Evolutionary conservation across 1,139 yeast genomes (phyloP), one percentile per base, ranked within the genome.

Genomic region (Geotrichum macrosporum): DNA sequence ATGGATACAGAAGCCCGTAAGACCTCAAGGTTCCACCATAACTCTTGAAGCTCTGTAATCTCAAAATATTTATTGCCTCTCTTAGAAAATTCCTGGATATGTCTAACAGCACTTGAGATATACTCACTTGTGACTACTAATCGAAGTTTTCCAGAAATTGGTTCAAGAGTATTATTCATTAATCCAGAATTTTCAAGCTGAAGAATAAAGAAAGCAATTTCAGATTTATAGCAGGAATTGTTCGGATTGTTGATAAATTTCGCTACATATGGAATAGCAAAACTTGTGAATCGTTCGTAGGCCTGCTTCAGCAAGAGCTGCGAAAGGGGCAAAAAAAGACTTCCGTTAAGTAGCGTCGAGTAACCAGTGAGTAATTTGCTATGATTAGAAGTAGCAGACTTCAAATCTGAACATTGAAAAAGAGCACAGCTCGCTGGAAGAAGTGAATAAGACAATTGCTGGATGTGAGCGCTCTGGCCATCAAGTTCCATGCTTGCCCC

Each of bases 311-410:
- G 52, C 3, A 74, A 64, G 9, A 67, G 56, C 3, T 61, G 59
- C 50, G 76, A 73, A 38, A 80, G 68, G 3, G 68, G 48, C 15
- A 58, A 42, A 35, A 59, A 58, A 32, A 52, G 27, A 2, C 35
- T 27, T n/a, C 51, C 51, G 12, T 40, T 20, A 12, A 41, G 33
- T n/a, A 50, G 30, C 9, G 46, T 34, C 12, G 48, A 40, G 34
- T 38, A 33, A 10, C 20, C 32, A 9, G 18, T 51, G 12, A 56
- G 35, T 3, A 60, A 38, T 38, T 55, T 47, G 21, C 41, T 42
- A 22, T 50, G 56, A 39, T 55, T 50, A 43, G 54, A 52, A 5
- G 60, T 51, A 2, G 55, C 52, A 3, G 55, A 48, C 19, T 52
- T 54, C 32, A 60, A 56, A 27, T 58, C 63, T 1, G 65, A 50